phyloP scores from a whole-genome alignment of 1,284 basidiomycete species.

The Porogramme epimiltina region DNA sequence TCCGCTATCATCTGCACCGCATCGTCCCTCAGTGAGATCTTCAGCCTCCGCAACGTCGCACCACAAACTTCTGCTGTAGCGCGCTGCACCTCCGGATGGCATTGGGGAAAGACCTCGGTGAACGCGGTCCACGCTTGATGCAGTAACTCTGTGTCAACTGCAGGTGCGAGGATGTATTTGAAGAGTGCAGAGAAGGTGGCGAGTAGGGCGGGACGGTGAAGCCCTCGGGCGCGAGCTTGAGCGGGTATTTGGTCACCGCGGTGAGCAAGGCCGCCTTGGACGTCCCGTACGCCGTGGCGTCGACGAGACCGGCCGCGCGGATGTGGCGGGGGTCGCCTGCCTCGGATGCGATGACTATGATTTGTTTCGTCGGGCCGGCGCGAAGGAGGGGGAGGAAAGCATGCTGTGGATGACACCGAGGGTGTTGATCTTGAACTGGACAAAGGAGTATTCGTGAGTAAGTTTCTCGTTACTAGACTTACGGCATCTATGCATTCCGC shows the following conservation, averaged over 20 bases:
- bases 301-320: too few relatives aligned
- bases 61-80: slow-evolving; percentile 83
- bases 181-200: slow-evolving; percentile 67
- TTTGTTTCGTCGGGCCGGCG: too few relatives aligned
- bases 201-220: slow-evolving; percentile 65
- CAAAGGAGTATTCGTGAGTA: too few relatives aligned
- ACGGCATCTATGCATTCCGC: too few relatives aligned
- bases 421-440: too few relatives aligned
- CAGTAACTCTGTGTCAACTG: slow-evolving; percentile 49
- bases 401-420: too few relatives aligned
- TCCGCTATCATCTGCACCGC: slow-evolving; percentile 52
- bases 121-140: slow-evolving; percentile 61
- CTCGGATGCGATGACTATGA: slow-evolving; percentile 3
- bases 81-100: slow-evolving; percentile 67
- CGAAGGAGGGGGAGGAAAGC: too few relatives aligned
- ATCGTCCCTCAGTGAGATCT: slow-evolving; percentile 50
- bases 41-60: slow-evolving; percentile 63
- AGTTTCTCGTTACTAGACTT: too few relatives aligned
- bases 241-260: too few relatives aligned
- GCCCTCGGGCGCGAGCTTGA: slow-evolving; percentile 59
- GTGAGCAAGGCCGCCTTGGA: too few relatives aligned
- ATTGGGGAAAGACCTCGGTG: slow-evolving; percentile 51
- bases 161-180: slow-evolving; percentile 68
- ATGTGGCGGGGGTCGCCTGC: background rate
- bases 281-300: background rate